Evolutionary conservation across 164 flowering plant genomes (phyloP), one percentile per base, ranked within the genome.

Genomic region (Liriodendron chinense): DNA sequence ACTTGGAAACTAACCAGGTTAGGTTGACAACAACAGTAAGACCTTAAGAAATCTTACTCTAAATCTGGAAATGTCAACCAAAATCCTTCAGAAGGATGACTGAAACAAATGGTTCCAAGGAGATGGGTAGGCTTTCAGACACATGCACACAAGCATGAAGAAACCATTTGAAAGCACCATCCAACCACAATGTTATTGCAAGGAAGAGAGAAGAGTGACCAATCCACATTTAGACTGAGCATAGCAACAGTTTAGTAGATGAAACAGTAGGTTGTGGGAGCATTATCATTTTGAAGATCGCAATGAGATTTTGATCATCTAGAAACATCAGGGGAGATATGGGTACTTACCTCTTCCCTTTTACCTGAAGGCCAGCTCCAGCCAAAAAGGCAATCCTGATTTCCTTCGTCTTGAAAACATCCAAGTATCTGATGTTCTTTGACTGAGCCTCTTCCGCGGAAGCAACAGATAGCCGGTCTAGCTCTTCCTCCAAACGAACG

Each of bases 351-450:
- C 49, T 69, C 65, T 24, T 74, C 25, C 56, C 8, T 14, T 53
- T 64, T 87, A 96, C 99, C 98, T 90, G 99, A 70, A 96, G 92
- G 69, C 99, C 99, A 70, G 97, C 99, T 24, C 99, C 99, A 72
- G 97, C 98, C 6, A 96, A 76, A 83, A 96, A 89, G 56, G 99
- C 98, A 77, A 92, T 88, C 80, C 97, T 85, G 71, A 94, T 85
- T 85, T 92, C 97, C 84, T 90, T 94, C 10, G 78, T 72, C 73
- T 75, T 86, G 63, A 94, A 90, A 77, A 91, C 96, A 83, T 96
- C 96, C 78, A 25, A 63, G 76, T 83, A 89, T 25, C 87, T 85
- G 66, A 90, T 28, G 23, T 21, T 81, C 82, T 86, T 85, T 12
- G 83, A 80, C 16, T 61, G 80, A 61, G 68, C 53, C 48, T 91